Base-by-base conservation (phyloP, 2,329 filamentous ascomycete species). In the Colletotrichum sojae region DNA sequence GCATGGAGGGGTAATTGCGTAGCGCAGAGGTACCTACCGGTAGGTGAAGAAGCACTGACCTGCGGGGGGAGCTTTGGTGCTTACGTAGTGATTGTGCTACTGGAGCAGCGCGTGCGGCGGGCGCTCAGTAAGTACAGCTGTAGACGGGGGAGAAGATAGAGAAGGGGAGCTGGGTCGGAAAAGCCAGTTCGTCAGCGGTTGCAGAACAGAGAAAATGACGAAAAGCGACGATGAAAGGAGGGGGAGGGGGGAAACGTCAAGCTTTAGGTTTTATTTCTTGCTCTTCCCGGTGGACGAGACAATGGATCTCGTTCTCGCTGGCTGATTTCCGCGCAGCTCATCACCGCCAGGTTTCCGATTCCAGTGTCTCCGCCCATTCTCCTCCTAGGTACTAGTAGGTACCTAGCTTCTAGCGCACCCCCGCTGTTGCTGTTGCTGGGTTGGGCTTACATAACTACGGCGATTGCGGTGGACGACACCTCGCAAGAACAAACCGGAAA, bases 1-100 rank as follows among this genome's bases (percentile, higher is more conserved):
- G 66, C 67, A 43, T 69, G 67, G 67, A 56, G 67, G 67, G 67
- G 67, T 61, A 66, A 61, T 61, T 55, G 67, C 54, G 66, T 51
- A 52, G 67, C 54, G 66, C 45, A 52, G 45, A 57, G 53, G 46
- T 45, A 43, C 54, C 49, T 45, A 43, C 54, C 49, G 48, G 53
- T 59, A 48, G 48, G 25, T 22, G 40, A 59, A 59, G 40, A 59
- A 59, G 61, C 62, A 61, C 66, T 66, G 39, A 69, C 66, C 66
- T 55, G 40, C 36, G 61, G 55, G 13, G n/a, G 39, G 25, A 60
- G 31, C 31, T 36, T 36, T 36, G 31, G 31, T 43, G 13, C 40
- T 43, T 43, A 43, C 13, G 45, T n/a, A 13, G 43, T 18, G n/a
- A n/a, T 18, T 52, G 20, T 52, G 46, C 46, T 46, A 46, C 43